phyloP scores from a whole-genome alignment of 2,329 filamentous ascomycete genomes.

The Hymenoscyphus infarciens region DNA sequence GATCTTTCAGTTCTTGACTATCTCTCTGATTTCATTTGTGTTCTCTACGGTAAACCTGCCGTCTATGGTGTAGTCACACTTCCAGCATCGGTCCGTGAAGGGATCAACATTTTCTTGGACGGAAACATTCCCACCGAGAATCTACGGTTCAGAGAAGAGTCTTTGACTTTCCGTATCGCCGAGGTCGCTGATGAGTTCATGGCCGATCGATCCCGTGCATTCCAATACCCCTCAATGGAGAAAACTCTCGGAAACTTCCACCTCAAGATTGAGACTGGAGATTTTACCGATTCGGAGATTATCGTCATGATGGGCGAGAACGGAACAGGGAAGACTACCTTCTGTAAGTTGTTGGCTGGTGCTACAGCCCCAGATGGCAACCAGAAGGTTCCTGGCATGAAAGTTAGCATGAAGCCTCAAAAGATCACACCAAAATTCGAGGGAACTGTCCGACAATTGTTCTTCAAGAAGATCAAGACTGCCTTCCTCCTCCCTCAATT shows the following conservation, averaged over 20 bases:
- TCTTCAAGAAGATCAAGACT: slow-evolving; percentile 99
- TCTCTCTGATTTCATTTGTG: slow-evolving; percentile 96
- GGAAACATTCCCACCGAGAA: slow-evolving; percentile 98
- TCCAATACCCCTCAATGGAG: slow-evolving; percentile 84
- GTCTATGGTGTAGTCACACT: slow-evolving; percentile 97
- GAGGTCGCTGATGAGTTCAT: slow-evolving; percentile 88
- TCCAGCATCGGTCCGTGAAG: slow-evolving; percentile 92
- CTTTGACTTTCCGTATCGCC: slow-evolving; percentile 88
- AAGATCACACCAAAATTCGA: slow-evolving; percentile 98
- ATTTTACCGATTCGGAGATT: slow-evolving; percentile 97
- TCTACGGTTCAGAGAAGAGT: slow-evolving; percentile 95
- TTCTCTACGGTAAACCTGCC: slow-evolving; percentile 91
- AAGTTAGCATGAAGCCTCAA: slow-evolving; percentile 98
- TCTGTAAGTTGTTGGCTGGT: slow-evolving; percentile 93
- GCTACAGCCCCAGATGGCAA: slow-evolving; percentile 84
- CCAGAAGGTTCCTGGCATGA: slow-evolving; percentile 82
- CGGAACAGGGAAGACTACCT: slow-evolving; percentile 98
- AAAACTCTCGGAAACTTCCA: slow-evolving; percentile 91
- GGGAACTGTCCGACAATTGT: slow-evolving; percentile 93
- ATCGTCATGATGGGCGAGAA: slow-evolving; percentile 99
- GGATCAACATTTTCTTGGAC: slow-evolving; percentile 98
- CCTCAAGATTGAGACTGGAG: slow-evolving; percentile 73
- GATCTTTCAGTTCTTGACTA: slow-evolving; percentile 98
- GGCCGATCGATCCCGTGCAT: slow-evolving; percentile 78
- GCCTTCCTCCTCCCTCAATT: slow-evolving; percentile 96